A percentile compares a stretch with the other conserved stretches of the same genome.
Evolutionary conservation across 2,329 filamentous ascomycete genomes (phyloP).

Genomic region (Neopestalotiopsis sp.): DNA sequence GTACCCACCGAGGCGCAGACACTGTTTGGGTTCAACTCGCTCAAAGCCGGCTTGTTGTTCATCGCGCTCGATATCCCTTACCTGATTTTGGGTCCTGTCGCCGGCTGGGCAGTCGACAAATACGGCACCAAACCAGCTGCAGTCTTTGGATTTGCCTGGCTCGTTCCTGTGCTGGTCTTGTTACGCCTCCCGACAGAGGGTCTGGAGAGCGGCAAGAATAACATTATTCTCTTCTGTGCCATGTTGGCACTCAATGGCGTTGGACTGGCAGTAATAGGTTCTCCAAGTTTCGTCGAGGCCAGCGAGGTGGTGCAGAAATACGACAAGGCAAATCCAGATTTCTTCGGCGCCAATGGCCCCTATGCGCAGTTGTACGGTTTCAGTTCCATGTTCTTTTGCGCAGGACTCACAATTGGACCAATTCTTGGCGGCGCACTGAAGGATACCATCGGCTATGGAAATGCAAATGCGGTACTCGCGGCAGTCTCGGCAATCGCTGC

Average conservation of each 20-base stretch:
- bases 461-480: slow-evolving; percentile 60
- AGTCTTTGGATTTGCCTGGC: slow-evolving; percentile 52
- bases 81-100: slow-evolving; percentile 38
- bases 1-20: slow-evolving; percentile 41
- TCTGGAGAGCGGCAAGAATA: slow-evolving; percentile 27
- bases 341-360: slow-evolving; percentile 61
- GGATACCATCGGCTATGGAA: slow-evolving; percentile 58
- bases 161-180: slow-evolving; percentile 63
- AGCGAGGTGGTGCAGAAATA: slow-evolving; percentile 60
- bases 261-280: slow-evolving; percentile 57
- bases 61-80: slow-evolving; percentile 41
- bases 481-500: slow-evolving; percentile 49
- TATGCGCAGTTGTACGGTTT: slow-evolving; percentile 71
- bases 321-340: slow-evolving; percentile 56
- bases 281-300: slow-evolving; percentile 61
- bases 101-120: slow-evolving; percentile 42
- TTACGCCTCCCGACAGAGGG: slow-evolving; percentile 60
- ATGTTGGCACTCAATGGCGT: slow-evolving; percentile 50
- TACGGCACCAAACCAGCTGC: slow-evolving; percentile 39
- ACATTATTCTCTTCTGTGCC: slow-evolving; percentile 31
- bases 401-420: slow-evolving; percentile 64
- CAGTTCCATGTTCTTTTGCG: slow-evolving; percentile 66
- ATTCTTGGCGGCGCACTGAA: slow-evolving; percentile 58
- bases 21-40: slow-evolving; percentile 41
- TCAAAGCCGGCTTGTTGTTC: slow-evolving; percentile 43